Evolutionary conservation across 345 rosid species (phyloP).

Genomic region (Eucalyptus viminalis): DNA sequence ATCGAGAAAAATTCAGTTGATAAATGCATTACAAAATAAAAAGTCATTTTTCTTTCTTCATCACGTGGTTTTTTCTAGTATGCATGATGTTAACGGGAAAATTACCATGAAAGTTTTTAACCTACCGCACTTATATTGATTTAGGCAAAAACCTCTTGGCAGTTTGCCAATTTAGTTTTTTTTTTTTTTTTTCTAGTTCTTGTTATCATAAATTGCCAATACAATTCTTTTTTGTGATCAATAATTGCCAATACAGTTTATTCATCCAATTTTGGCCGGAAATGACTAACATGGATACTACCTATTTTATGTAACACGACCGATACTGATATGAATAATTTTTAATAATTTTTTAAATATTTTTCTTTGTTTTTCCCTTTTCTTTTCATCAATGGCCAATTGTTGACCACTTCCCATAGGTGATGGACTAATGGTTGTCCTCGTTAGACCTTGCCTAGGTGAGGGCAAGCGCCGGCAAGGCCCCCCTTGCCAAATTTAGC

Average conservation of each 20-base stretch:
- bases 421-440: not conserved
- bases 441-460: not conserved
- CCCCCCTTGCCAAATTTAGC: not conserved
- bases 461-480: not conserved
- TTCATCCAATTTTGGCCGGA: rapidly evolving
- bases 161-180: too few relatives aligned
- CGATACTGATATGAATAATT: rapidly evolving
- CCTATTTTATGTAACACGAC: rapidly evolving
- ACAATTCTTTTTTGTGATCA: too few relatives aligned
- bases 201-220: too few relatives aligned
- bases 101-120: too few relatives aligned
- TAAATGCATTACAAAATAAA: not conserved
- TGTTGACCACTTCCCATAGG: not conserved
- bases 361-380: not conserved
- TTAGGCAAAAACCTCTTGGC: not conserved
- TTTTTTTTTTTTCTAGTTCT: too few relatives aligned
- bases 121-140: rapidly evolving
- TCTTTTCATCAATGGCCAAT: not conserved
- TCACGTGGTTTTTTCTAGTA: not conserved
- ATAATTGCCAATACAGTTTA: too few relatives aligned
- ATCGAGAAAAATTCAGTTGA: not conserved
- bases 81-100: not conserved
- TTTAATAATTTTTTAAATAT: too few relatives aligned
- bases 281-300: too few relatives aligned
- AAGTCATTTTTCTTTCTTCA: not conserved